Evolutionary conservation across 495 filamentous ascomycete species (phyloP), one percentile per base, ranked within the genome.

Genomic region (Trichoderma parareesei): DNA sequence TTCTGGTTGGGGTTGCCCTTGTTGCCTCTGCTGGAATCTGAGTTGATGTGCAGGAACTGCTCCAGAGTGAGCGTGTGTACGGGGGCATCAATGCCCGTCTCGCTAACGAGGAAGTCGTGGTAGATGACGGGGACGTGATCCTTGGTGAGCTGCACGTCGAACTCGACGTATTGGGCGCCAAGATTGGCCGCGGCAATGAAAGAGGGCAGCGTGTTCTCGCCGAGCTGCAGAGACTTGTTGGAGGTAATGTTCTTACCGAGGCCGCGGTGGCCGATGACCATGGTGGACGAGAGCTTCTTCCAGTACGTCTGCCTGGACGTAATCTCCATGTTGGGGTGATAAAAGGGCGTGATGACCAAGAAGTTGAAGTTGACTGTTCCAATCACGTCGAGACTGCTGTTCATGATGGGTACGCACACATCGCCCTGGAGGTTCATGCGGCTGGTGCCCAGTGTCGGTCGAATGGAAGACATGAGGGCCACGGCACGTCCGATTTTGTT

Each of bases 81-180:
- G 0, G 95, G 95, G 0, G 93, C 95, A 74, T 99, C 95, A 65
- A 96, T 96, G 1, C 95, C 95, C 0, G 95, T 99, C 76, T 99
- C 95, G 72, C 92, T 96, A 74, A 99, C 94, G 16, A 99, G 81
- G 70, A 99, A 99, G 75, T 99, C 95, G 73, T 99, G 95, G 74
- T 99, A 99, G 69, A 99, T 96, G 69, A 99, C 93, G 18, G 95
- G 95, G 8, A 99, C 92, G 74, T 94, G 93, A 72, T 99, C 95
- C 71, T 99, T 99, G 18, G 95, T 99, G 60, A 99, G 81, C 72
- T 99, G 95, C 3, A 99, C 94, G 71, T 98, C 94, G 70, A 89
- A 91, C 74, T 97, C 93, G 64, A 97, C 92, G 71, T 96, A 95
- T 18, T 88, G 86, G 2, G 93, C 93, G 4, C 94, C 95, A 37